phyloP scores from a whole-genome alignment of 1,284 basidiomycete species.

The Cutaneotrichosporon sp. region DNA sequence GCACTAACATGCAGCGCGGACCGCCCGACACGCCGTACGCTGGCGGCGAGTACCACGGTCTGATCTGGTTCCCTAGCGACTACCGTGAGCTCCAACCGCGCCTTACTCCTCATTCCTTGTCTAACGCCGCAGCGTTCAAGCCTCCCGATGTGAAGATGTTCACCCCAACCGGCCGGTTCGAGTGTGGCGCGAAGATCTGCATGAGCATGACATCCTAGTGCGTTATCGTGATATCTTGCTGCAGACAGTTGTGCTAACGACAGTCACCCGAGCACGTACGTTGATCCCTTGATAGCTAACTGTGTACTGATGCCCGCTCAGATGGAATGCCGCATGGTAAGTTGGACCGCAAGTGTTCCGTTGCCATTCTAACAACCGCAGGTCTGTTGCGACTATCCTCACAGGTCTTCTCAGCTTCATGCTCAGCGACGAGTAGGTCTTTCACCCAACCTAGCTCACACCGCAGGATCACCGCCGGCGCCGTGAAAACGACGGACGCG shows the following conservation, averaged over 20 bases:
- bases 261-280: conserved; percentile 47
- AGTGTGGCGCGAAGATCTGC: conserved; percentile 89
- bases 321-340: conserved; percentile 48
- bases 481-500: conserved; percentile 69
- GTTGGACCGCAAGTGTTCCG: background rate
- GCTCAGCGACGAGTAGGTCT: conserved; percentile 72
- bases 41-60: conserved; percentile 86
- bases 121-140: conserved; percentile 61
- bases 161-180: conserved; percentile 88
- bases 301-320: conserved; percentile 8
- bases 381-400: conserved; percentile 58
- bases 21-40: conserved; percentile 86
- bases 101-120: background rate
- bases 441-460: background rate
- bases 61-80: conserved; percentile 73
- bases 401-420: conserved; percentile 94
- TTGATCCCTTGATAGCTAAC: conserved; percentile 10
- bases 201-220: conserved; percentile 93
- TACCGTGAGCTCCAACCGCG: conserved; percentile 69
- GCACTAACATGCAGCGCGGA: conserved; percentile 59
- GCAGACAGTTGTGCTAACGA: background rate
- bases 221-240: conserved; percentile 34
- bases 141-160: conserved; percentile 97
- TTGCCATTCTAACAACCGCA: background rate
- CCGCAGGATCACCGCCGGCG: conserved; percentile 79